Evolutionary conservation across 2,329 filamentous ascomycete genomes (phyloP), one percentile per base, ranked within the genome.

Genomic region (Aplosporella prunicola): DNA sequence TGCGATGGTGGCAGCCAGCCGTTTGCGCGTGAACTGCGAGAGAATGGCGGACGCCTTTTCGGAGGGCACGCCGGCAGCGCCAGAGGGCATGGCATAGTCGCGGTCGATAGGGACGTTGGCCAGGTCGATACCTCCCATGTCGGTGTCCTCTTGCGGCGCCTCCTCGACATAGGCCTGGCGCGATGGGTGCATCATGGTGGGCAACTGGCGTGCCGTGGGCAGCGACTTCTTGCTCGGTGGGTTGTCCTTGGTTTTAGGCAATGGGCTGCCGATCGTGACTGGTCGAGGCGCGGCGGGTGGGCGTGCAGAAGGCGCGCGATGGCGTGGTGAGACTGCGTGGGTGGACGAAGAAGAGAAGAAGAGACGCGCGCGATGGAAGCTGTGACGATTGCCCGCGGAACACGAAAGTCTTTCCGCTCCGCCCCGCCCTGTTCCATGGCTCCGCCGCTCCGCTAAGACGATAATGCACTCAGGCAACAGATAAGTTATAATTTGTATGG

Each of bases 91-190:
- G 28, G 83, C 77, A 71, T 96, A 91, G 63, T 96, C 82, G 54
- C 78, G 82, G 53, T 96, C 88, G 46, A 76, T 63, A 79, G 75
- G 78, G 44, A 82, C 63, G 55, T 74, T 74, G 45, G 71, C 71
- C 32, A 80, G 62, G 49, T 76, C 73, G 46, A 82, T 71, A 41
- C 74, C 74, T 27, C 55, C 56, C 62, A 69, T 72, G 32, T 68
- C 67, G 37, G 66, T 65, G 50, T 72, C 68, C 66, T 80, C 73
- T 36, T 71, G 62, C 55, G 76, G 69, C 28, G 68, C 78, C 56
- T 95, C 89, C 70, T 96, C 89, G 46, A 96, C 87, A 62, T 93
- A 95, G 27, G 89, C 89, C 63, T 89, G 82, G 47, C 91, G 77
- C 58, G 89, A 78, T 41, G 89, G 89, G 68, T 95, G 89, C 67